Evolutionary conservation across 2,329 filamentous ascomycete species (phyloP).

Genomic region (Corniculantispora saksenae): DNA sequence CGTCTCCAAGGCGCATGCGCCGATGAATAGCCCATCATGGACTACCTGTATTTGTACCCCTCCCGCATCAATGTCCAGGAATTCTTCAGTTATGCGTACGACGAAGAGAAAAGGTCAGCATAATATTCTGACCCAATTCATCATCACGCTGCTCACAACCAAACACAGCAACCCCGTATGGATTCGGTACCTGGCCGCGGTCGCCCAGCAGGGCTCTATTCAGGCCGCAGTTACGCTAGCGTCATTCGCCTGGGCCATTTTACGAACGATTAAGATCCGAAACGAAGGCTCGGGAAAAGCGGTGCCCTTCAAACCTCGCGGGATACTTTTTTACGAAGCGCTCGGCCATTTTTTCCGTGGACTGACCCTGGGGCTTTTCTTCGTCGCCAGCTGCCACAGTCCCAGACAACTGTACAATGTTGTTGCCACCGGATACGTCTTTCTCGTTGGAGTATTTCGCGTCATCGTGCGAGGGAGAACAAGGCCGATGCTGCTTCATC

Average conservation of each 20-base stretch:
- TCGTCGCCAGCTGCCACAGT: neutral
- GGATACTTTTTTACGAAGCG: constrained; percentile 2
- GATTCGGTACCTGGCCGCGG: neutral
- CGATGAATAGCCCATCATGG: neutral
- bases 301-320: constrained; percentile 8
- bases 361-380: neutral
- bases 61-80: neutral
- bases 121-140: too few relatives aligned
- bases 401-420: constrained; percentile 37
- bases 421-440: constrained; percentile 41
- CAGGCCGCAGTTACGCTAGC: neutral
- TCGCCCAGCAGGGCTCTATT: neutral
- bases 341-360: constrained; percentile 9
- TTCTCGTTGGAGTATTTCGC: constrained; percentile 47
- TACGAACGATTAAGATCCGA: neutral
- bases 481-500: constrained; percentile 49
- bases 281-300: constrained; percentile 5
- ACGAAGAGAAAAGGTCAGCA: neutral
- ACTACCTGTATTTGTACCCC: neutral
- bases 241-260: neutral
- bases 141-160: neutral
- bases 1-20: neutral
- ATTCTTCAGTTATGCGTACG: neutral
- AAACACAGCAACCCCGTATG: constrained; percentile 4
- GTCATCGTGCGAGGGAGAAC: constrained; percentile 43